These are phyloP conservation scores for Poa pratensis DNA, from an alignment of 176 grass and related monocot species.

Conservation along the genomic window DNA sequence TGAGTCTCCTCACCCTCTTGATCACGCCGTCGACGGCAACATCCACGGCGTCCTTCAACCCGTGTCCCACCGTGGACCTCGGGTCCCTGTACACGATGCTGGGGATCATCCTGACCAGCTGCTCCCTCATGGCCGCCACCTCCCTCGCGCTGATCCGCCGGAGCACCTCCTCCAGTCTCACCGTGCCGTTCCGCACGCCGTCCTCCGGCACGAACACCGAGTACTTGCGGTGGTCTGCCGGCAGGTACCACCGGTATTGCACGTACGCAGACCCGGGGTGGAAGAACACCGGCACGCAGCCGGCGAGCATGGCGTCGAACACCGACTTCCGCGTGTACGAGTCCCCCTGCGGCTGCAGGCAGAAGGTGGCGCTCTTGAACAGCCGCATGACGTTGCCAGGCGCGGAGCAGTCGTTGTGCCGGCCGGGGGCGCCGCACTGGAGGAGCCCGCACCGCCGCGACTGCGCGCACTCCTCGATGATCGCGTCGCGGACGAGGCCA, in stretches of 20 bases:
- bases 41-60: slow-evolving; percentile 61
- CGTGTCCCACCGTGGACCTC: not conserved
- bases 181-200: slow-evolving; percentile 55
- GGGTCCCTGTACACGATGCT: slow-evolving; percentile 65
- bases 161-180: slow-evolving; percentile 64
- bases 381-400: slow-evolving; percentile 48
- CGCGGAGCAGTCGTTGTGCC: slow-evolving; percentile 46
- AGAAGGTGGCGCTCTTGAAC: slow-evolving; percentile 62
- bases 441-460: slow-evolving; percentile 57
- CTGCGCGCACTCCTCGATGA: slow-evolving; percentile 55
- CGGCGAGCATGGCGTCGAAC: slow-evolving; percentile 74
- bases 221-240: slow-evolving; percentile 49
- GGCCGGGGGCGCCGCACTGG: slow-evolving; percentile 44
- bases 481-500: slow-evolving; percentile 41
- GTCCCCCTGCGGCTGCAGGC: slow-evolving; percentile 69
- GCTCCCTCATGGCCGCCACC: slow-evolving; percentile 67
- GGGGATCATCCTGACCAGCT: slow-evolving; percentile 68
- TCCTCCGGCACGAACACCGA: slow-evolving; percentile 73
- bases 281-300: slow-evolving; percentile 82
- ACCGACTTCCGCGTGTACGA: slow-evolving; percentile 64
- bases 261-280: slow-evolving; percentile 59
- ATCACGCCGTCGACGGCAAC: slow-evolving; percentile 55
- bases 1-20: slow-evolving; percentile 49
- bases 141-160: slow-evolving; percentile 25
- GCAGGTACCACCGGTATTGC: slow-evolving; percentile 69